Base-by-base conservation (phyloP, 176 grass and related monocot genomes). In the Panicum miliaceum region DNA sequence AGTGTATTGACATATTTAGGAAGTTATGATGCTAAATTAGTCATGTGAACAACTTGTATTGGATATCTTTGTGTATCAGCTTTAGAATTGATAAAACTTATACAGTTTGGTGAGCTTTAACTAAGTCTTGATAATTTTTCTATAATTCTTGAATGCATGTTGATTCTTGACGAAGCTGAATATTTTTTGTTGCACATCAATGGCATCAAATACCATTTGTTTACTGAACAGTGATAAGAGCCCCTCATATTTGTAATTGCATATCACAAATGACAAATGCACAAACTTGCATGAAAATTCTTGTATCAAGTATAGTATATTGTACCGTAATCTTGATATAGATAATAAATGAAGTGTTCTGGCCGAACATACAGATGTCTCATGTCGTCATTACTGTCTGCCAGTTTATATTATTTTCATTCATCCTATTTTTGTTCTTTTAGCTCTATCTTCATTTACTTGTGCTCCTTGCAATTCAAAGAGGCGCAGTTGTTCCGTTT, bases 361-460 rank as follows among this genome's bases (percentile, higher is more conserved):
- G 32, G 66, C 81, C 3, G 45, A 41, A 32, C 37, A 81, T 43
- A 9, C 47, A 25, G 15, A 57, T 73, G 50, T 11, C 37, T 51
- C 37, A 4, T 50, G 68, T 86, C 26, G 51, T 40, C 14, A 52
- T 80, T 73, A 14, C 8, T 51, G 13, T 52, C 19, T 64, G 56
- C n/a, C 5, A 41, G n/a, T 4, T 61, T 20, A 8, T 74, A 59
- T 5, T 74, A 5, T 73, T 73, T 20, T 22, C 42, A 16, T 25
- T 22, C 40, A 67, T 68, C 37, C 29, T 60, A 52, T 76, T 69
- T 69, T 69, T 76, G 12, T 43, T 36, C n/a, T 76, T 68, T 34
- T 72, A 64, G 18, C 35, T 64, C 47, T 22, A 35, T 38, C 76
- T 52, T 6, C 22, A 45, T 76, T 53, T 63, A 53, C 25, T 4